Base-by-base conservation (phyloP, 2,329 filamentous ascomycete genomes). In the Apiospora hydei region DNA sequence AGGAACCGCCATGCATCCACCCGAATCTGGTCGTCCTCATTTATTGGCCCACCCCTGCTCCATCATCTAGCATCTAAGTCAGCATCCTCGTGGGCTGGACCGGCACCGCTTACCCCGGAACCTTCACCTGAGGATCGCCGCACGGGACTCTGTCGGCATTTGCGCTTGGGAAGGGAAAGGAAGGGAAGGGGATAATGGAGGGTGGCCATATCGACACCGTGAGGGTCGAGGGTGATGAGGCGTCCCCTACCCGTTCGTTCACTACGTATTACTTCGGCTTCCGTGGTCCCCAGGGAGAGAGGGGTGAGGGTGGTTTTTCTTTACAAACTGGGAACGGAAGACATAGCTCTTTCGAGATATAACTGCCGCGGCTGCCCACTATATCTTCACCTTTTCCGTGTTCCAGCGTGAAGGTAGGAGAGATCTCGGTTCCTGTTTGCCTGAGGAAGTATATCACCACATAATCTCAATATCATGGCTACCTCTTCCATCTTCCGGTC, bases 401-500 rank as follows among this genome's bases (percentile, higher is more conserved):
- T 47, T 47, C 46, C 46, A n/a, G 46, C 21, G 30, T 3, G 5
- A 8, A 38, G 34, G 24, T 16, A 49, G 67, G 18, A n/a, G 24
- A 34, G 14, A 13, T 24, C 44, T 24, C 46, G 41, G 44, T 13
- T 38, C 26, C 3, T 38, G 67, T 18, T 16, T n/a, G n/a, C n/a
- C 49, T 30, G 26, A 30, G 26, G 44, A 21, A 2, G 10, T 14
- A 26, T 49, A 13, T 21, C 26, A 34, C 7, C 18, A 38, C 14
- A 34, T 41, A 30, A 43, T 11, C 21, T 24, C 16, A 21, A 10
- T 30, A 49, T n/a, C 44, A 69, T 69, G 67, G 44, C 67, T 68
- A 30, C 26, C 26, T 68, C 67, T 38, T 69, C 26, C 24, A 13
- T 49, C 44, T 24, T 46, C 44, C 67, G 67, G 67, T 49, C 67